Percentiles rank a stretch among this genome's conserved stretches.
Evolutionary conservation across 495 filamentous ascomycete genomes (phyloP).

Genomic region (Penicillium soppii): DNA sequence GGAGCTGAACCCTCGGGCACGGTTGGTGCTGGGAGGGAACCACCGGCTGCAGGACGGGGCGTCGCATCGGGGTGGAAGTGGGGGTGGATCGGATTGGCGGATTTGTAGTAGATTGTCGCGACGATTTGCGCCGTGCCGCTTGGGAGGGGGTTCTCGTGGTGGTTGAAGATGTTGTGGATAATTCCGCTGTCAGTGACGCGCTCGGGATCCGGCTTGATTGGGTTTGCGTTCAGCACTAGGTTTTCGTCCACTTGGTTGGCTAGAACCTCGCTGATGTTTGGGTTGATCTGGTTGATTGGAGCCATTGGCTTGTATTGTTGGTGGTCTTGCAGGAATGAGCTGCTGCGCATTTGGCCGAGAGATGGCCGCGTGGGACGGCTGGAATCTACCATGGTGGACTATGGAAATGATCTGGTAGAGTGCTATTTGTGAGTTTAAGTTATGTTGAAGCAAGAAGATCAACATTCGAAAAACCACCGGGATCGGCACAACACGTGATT

Average conservation of each 20-base stretch:
- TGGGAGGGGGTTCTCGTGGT: slow-evolving; percentile 35
- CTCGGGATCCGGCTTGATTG: slow-evolving; percentile 45
- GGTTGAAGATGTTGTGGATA: slow-evolving; percentile 45
- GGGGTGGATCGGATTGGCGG: slow-evolving; percentile 41
- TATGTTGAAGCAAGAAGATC: not conserved
- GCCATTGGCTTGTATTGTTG: slow-evolving; percentile 69
- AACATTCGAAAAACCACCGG: too few species aligned
- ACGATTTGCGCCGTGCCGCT: slow-evolving; percentile 41
- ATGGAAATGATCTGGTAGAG: not conserved
- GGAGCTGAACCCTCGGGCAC: slow-evolving; percentile 57
- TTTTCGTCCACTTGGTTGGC: slow-evolving; percentile 22
- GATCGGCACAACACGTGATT: not conserved
- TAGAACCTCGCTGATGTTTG: slow-evolving; percentile 46
- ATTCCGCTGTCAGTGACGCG: slow-evolving; percentile 45
- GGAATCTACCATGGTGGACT: slow-evolving; percentile 29
- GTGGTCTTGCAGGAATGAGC: slow-evolving; percentile 69
- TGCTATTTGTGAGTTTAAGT: not conserved
- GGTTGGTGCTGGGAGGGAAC: slow-evolving; percentile 38
- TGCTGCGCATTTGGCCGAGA: slow-evolving; percentile 57
- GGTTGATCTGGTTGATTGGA: slow-evolving; percentile 29
- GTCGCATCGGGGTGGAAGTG: slow-evolving; percentile 44
- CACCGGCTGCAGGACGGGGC: slow-evolving; percentile 18
- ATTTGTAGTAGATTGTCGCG: slow-evolving; percentile 50
- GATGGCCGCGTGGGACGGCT: slow-evolving; percentile 39
- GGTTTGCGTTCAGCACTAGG: slow-evolving; percentile 35